Evolutionary conservation across 768 basidiomycete species (phyloP), one percentile per base, ranked within the genome.

Genomic region (Boletus subparvulus): DNA sequence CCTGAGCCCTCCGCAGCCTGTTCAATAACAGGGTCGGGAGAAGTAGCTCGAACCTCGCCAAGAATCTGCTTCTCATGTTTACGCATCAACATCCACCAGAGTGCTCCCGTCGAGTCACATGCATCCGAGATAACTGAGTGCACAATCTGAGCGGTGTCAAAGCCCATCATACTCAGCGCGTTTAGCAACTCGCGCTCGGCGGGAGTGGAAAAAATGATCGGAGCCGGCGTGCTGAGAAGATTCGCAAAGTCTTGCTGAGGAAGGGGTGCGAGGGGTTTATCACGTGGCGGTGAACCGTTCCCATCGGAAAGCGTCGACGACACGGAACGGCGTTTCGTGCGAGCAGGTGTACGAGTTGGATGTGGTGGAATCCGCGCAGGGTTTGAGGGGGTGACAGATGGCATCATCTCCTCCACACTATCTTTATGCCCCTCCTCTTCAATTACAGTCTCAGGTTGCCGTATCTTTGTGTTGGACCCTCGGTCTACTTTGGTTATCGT

Each of bases 81-180:
- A 69, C 86, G 83, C 70, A 86, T 88, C 47, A 98, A 76, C 82
- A 96, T 92, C 97, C 97, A 99, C 95, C 95, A 99, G 9, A 92
- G 74, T 1, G 95, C 92, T 10, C 93, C 89, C 13, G 90, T 82
- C 0, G 90, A 83, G 72, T 99, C 96, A 65, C 96, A 99, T 1
- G 96, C 96, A 72, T 98, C 85, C 30, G 81, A 87, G 45, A 90
- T 78, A 13, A 98, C 97, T 0, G 90, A 92, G 69, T 98, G 95
- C n/a, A 88, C 87, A 48, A 98, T 88, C 74, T 99, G 96, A 16
- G 90, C 92, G 0, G 90, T 92, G 71, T 98, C 97, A 58, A 99
- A 85, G 0, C 97, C 96, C 6, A 97, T 75, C 26, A 72, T 64
- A 54, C 86, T 85, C 42, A 99, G 77, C 3, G 74, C 77, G 58